These are phyloP conservation scores for Aureobasidium sp. DNA, from an alignment of 2,329 filamentous ascomycete genomes.

Conservation along the genomic window DNA sequence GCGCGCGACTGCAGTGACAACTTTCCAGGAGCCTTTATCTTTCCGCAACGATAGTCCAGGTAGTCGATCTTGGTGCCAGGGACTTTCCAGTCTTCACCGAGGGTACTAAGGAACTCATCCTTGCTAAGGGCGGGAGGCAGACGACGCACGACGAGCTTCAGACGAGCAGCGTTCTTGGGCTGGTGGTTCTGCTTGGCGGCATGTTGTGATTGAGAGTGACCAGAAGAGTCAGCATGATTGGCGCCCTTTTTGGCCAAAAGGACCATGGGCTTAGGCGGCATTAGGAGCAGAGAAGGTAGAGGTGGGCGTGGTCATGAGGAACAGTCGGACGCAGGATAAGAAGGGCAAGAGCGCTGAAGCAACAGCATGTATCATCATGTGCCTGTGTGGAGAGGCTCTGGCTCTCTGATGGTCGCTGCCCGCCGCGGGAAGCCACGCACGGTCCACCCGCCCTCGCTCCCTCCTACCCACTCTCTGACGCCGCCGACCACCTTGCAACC, in stretches of 20 bases:
- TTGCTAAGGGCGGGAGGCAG: constrained; percentile 80
- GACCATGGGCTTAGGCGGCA: constrained; percentile 10
- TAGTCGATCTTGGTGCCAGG: constrained; percentile 81
- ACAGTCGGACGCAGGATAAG: background rate
- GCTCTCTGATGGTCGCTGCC: background rate
- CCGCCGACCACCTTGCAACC: background rate
- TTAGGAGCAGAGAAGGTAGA: background rate
- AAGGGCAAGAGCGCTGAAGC: background rate
- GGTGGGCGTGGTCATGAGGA: background rate
- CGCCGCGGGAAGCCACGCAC: background rate
- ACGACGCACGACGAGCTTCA: constrained; percentile 78
- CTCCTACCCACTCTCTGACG: background rate
- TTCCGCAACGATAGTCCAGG: constrained; percentile 64
- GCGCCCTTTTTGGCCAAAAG: constrained; percentile 9
- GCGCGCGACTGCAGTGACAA: constrained; percentile 71
- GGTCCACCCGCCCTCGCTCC: background rate
- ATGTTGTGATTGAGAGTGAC: background rate
- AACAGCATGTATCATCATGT: background rate
- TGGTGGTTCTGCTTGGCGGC: constrained; percentile 6
- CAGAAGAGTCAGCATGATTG: background rate
- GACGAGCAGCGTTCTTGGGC: constrained; percentile 45
- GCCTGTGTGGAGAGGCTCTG: background rate
- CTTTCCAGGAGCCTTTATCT: constrained; percentile 83
- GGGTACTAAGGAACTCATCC: constrained; percentile 60
- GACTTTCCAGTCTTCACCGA: constrained; percentile 74